Percentiles rank a stretch among this genome's conserved stretches.
phyloP scores from a whole-genome alignment of 371 early-diverging fungal species.

The Vairimorpha ceranae region DNA sequence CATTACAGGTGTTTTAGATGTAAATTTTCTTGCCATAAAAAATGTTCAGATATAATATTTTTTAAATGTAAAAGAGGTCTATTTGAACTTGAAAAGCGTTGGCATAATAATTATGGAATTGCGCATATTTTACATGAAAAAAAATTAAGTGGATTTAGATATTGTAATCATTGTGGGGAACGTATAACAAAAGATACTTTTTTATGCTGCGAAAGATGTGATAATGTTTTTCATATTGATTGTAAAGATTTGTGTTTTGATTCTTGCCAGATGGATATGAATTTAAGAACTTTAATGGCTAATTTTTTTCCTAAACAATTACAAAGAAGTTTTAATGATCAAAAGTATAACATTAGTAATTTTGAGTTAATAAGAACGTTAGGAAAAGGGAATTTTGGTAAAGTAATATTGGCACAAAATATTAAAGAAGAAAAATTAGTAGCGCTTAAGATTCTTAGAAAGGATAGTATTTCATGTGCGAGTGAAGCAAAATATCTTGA shows the following conservation, averaged over 20 bases:
- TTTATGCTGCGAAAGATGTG: conserved; percentile 67
- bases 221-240: conserved; percentile 69
- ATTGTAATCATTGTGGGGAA: conserved; percentile 92
- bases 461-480: conserved; percentile 77
- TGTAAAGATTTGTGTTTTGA: conserved; percentile 78
- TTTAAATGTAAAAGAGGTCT: conserved; percentile 68
- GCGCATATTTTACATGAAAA: conserved; percentile 77
- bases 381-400: conserved; percentile 91
- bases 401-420: conserved; percentile 86
- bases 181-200: conserved; percentile 69
- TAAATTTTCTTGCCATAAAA: conserved; percentile 79
- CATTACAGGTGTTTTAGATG: conserved; percentile 64
- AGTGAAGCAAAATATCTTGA: conserved; percentile 78
- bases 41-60: conserved; percentile 73
- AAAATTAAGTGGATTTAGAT: conserved; percentile 71
- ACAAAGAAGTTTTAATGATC: conserved; percentile 1
- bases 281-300: conserved; percentile 63
- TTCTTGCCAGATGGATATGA: conserved; percentile 78
- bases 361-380: conserved; percentile 81
- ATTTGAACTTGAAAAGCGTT: conserved; percentile 59
- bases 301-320: conserved; percentile 30
- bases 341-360: conserved; percentile 67
- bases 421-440: conserved; percentile 68
- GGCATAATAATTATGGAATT: conserved; percentile 72
- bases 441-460: conserved; percentile 92